Evolutionary conservation across 768 basidiomycete genomes (phyloP), one percentile per base, ranked within the genome.

Genomic region (Gymnopilus junonius): DNA sequence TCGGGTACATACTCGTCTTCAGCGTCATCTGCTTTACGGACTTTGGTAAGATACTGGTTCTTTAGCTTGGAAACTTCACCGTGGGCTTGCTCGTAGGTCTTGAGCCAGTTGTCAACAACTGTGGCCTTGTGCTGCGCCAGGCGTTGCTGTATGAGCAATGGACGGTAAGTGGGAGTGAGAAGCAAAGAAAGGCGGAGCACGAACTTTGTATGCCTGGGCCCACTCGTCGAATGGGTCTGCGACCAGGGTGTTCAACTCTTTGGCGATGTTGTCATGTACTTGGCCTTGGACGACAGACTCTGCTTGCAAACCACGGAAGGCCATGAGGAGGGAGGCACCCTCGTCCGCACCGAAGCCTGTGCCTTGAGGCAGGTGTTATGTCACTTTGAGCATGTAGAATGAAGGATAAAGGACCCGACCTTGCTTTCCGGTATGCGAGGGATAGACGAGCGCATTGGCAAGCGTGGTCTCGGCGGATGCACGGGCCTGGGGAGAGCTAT

Each of bases 1-100:
- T 45, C 20, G 39, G 31, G n/a, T n/a, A 81, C 94, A 70, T 75
- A 97, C 95, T 97, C 95, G 73, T 97, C 95, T 73, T 94, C 94
- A 8, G 91, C 90, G 71, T 97, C 95, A 69, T 97, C 95, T 15
- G 95, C 95, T 40, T 86, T 85, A 58, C 93, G 86, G 0, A 86
- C 89, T 75, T 95, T 97, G 32, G 82, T 75, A 11, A 93, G 74
- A 71, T 97, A 97, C 58, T 86, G 81, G 55, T 88, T 83, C 76
- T 92, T 94, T 65, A 95, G 77, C 75, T 90, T 90, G 43, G 80
- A 73, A 5, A 93, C 90, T 57, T 92, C 89, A 21, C 74, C 81
- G 25, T 89, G 85, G 0, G 86, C 82, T 40, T 88, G 83, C 65
- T 93, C 91, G 67, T 95, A 96, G 2, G 84, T 79, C 42, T 80